A percentile compares a stretch with the other conserved stretches of the same genome.
Evolutionary conservation across 164 flowering plant species (phyloP).

Genomic region (Stephania cephalantha): DNA sequence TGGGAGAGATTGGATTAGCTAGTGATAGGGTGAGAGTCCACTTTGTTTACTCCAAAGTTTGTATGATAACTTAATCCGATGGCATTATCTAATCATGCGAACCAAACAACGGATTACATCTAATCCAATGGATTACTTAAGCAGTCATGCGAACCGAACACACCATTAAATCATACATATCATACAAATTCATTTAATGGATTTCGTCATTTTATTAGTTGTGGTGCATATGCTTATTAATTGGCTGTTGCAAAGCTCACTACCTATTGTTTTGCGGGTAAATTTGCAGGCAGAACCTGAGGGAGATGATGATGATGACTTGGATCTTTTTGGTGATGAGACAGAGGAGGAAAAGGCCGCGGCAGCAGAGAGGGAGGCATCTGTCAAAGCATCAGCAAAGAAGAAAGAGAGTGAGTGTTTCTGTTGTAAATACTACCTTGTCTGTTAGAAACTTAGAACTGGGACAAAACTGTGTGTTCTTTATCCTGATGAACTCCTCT

Average conservation of each 20-base stretch:
- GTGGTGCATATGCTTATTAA: background rate
- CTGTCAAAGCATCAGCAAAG: constrained; percentile 60
- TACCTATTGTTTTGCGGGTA: background rate
- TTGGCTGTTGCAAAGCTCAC: background rate
- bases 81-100: too few relatives aligned
- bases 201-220: background rate
- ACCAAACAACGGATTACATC: too few relatives aligned
- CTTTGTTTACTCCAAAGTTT: too few relatives aligned
- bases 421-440: background rate
- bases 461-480: background rate
- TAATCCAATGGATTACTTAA: too few relatives aligned
- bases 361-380: constrained; percentile 62
- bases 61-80: too few relatives aligned
- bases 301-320: constrained; percentile 68
- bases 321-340: constrained; percentile 91
- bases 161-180: background rate
- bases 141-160: too few relatives aligned
- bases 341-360: constrained; percentile 93
- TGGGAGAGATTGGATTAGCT: too few relatives aligned
- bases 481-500: too few relatives aligned
- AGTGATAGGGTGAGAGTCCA: too few relatives aligned
- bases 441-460: background rate
- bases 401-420: constrained; percentile 78
- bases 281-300: constrained; percentile 40
- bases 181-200: background rate